Conservation (phyloP, 345 rosid species). For the Gossypium longicalyx region DNA sequence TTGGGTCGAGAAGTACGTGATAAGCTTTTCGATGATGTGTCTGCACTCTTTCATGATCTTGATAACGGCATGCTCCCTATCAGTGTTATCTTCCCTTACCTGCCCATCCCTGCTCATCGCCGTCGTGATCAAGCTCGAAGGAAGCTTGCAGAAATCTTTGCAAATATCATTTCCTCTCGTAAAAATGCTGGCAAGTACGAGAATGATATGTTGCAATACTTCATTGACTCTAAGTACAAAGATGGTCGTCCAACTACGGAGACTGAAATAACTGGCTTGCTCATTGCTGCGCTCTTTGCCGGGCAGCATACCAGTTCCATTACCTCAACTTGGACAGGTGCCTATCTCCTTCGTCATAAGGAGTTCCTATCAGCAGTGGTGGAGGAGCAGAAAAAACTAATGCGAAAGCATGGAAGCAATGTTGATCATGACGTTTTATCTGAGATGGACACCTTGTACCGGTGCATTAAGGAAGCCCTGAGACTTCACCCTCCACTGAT, state of each 20-base stretch:
- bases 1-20: slow-evolving; percentile 9
- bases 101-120: slow-evolving; percentile 7
- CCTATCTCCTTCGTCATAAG: background rate
- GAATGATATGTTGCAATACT: background rate
- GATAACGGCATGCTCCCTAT: slow-evolving; percentile 8
- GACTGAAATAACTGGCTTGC: slow-evolving; percentile 6
- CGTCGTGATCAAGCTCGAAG: slow-evolving; percentile 7
- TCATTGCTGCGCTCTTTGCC: slow-evolving; percentile 9
- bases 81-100: slow-evolving; percentile 8
- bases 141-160: slow-evolving; percentile 3
- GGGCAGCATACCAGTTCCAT: slow-evolving; percentile 8
- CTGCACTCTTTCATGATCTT: slow-evolving; percentile 10
- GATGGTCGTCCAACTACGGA: slow-evolving; percentile 2
- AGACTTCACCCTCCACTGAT: slow-evolving; percentile 9
- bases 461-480: slow-evolving; percentile 8
- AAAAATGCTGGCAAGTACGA: background rate
- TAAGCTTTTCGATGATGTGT: slow-evolving; percentile 8
- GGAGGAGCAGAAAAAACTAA: slow-evolving; percentile 6
- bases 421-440: slow-evolving; percentile 2
- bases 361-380: slow-evolving; percentile 5
- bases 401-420: background rate
- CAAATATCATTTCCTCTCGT: background rate
- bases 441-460: background rate
- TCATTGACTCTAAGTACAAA: slow-evolving; percentile 3
- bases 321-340: slow-evolving; percentile 6